Percentiles rank a stretch among this genome's conserved stretches.
Conservation (phyloP, 345 rosid species). For the Gossypium turneri region DNA sequence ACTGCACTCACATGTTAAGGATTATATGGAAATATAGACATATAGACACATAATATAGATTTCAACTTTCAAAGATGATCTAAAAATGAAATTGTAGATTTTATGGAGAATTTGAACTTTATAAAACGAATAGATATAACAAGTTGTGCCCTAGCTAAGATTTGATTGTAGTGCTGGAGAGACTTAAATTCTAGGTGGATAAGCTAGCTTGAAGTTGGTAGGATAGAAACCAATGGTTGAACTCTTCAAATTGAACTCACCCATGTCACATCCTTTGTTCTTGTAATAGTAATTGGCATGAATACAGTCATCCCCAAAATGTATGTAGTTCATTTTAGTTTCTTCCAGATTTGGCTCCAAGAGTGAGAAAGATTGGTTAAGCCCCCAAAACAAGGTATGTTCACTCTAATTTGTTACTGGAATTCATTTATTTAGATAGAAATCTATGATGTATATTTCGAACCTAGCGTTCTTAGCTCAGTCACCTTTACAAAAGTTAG, state of each 20-base stretch:
- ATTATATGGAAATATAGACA: background rate
- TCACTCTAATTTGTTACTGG: background rate
- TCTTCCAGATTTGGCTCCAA: background rate
- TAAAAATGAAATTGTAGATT: background rate
- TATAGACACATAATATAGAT: background rate
- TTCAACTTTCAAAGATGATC: background rate
- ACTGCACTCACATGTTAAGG: background rate
- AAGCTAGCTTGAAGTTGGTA: constrained; percentile 4
- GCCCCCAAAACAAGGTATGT: background rate
- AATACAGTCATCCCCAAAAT: background rate
- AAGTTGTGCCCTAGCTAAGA: background rate
- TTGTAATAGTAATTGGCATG: background rate
- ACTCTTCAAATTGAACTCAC: background rate
- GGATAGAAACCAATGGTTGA: constrained; percentile 1
- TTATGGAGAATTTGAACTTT: too few relatives aligned
- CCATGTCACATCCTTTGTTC: background rate
- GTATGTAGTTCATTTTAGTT: background rate
- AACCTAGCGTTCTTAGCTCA: background rate
- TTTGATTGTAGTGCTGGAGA: background rate
- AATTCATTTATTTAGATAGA: constrained; percentile 2
- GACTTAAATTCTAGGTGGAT: background rate
- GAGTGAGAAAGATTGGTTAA: background rate
- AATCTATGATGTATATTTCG: background rate
- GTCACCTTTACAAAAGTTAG: too few relatives aligned
- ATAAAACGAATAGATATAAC: background rate